A percentile compares a stretch with the other conserved stretches of the same genome.
These are phyloP conservation scores for Hevea brasiliensis DNA, from an alignment of 345 rosid genomes.

Conservation along the genomic window DNA sequence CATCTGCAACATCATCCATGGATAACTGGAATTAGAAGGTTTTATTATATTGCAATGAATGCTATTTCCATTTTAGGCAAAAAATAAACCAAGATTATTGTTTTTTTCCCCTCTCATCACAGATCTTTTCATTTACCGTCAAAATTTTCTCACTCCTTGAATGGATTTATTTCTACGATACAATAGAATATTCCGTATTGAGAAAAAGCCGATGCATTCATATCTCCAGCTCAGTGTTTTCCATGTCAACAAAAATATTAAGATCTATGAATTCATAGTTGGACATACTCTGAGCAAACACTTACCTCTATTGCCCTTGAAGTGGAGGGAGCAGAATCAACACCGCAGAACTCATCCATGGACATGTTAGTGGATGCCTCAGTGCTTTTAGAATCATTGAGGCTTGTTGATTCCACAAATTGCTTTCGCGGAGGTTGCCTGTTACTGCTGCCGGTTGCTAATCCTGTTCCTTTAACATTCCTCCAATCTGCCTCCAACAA, in stretches of 20 bases:
- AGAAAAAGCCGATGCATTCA: not conserved
- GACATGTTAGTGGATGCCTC: constrained; percentile 66
- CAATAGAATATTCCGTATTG: not conserved
- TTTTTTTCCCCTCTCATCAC: not conserved
- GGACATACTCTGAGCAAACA: not conserved
- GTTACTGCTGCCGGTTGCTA: constrained; percentile 65
- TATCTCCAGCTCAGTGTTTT: not conserved
- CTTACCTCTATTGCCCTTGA: constrained; percentile 83
- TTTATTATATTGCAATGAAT: not conserved
- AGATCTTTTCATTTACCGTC: not conserved
- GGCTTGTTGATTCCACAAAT: constrained; percentile 54
- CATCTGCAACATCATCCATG: constrained; percentile 41
- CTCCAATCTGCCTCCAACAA: constrained; percentile 68
- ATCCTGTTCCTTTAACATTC: constrained; percentile 64
- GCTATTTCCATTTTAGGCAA: not conserved
- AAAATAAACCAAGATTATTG: not conserved
- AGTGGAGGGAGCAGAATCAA: constrained; percentile 75
- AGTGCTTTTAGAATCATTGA: constrained; percentile 65
- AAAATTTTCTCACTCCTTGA: not conserved
- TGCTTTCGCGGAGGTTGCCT: constrained; percentile 69
- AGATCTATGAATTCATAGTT: not conserved
- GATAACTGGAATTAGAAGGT: not conserved
- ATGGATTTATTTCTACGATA: not conserved
- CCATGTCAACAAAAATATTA: not conserved
- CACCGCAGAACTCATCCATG: constrained; percentile 63